phyloP scores from a whole-genome alignment of 2,329 filamentous ascomycete genomes.

The Neofusicoccum sp. region DNA sequence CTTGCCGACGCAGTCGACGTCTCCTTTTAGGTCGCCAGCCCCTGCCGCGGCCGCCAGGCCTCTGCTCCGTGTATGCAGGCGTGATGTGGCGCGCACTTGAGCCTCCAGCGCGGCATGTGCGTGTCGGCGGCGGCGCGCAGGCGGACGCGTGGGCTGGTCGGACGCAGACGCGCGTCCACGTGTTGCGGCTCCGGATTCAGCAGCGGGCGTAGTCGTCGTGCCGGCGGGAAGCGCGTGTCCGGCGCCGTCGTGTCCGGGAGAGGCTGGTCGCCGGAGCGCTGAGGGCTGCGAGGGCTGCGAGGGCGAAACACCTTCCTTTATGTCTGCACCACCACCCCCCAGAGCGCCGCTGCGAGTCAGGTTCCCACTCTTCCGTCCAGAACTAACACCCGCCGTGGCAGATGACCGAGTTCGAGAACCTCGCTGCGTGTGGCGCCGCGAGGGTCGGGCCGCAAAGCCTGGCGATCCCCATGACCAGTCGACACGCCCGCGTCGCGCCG shows the following conservation, averaged over 20 bases:
- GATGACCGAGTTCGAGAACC: conserved; percentile 6
- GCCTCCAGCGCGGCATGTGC: conserved; percentile 6
- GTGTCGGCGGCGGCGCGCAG: not conserved
- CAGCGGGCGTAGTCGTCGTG: not conserved
- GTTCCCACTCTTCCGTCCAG: not conserved
- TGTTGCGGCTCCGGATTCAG: not conserved
- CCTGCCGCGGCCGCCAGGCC: not conserved
- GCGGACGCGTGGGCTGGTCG: not conserved
- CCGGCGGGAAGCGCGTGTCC: not conserved
- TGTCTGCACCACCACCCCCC: not conserved
- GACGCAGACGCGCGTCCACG: not conserved
- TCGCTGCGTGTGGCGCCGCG: not conserved
- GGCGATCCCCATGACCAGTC: conserved; percentile 13
- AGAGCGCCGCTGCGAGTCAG: not conserved
- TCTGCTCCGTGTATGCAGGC: conserved; percentile 2
- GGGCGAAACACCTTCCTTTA: conserved; percentile 14
- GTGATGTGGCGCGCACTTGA: conserved; percentile 10
- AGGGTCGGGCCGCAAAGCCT: conserved; percentile 14
- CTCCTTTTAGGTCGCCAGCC: not conserved
- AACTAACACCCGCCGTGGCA: conserved; percentile 10
- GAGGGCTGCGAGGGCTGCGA: not conserved
- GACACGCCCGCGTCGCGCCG: not conserved
- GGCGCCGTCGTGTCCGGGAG: not conserved
- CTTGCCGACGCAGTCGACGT: conserved; percentile 3
- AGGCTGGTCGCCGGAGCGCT: not conserved